Percentiles rank a stretch among this genome's conserved stretches.
Evolutionary conservation across 1,284 basidiomycete genomes (phyloP).

Genomic region (Agroathelia rolfsii): DNA sequence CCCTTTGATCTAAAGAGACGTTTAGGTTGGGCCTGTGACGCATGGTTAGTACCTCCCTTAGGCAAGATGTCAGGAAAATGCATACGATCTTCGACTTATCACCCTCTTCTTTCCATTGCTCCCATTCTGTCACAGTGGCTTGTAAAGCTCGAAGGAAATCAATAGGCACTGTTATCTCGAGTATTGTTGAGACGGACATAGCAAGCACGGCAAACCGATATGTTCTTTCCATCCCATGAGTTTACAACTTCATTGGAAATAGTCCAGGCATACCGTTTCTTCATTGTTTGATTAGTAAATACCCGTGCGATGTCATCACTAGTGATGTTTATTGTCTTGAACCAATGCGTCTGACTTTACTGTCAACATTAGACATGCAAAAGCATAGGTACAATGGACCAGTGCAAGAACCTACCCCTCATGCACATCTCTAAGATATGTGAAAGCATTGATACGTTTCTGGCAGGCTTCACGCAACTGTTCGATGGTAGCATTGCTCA

Average conservation of each 20-base stretch:
- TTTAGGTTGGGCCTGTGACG: conserved; percentile 23
- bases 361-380: conserved; percentile 3
- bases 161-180: conserved; percentile 69
- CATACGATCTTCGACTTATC: conserved; percentile 71
- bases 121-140: conserved; percentile 67
- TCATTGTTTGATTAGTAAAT: conserved; percentile 68
- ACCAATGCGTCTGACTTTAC: conserved; percentile 71
- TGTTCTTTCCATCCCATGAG: conserved; percentile 37
- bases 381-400: conserved; percentile 8
- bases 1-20: conserved; percentile 51
- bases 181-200: conserved; percentile 71
- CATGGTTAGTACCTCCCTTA: conserved; percentile 6
- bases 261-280: conserved; percentile 49
- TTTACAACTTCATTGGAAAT: conserved; percentile 2
- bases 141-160: conserved; percentile 69
- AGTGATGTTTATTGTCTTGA: conserved; percentile 76
- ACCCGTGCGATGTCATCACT: conserved; percentile 60
- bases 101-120: conserved; percentile 70
- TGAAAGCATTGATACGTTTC: conserved; percentile 76
- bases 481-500: conserved; percentile 62
- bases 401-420: conserved; percentile 54
- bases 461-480: conserved; percentile 68
- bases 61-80: conserved; percentile 9
- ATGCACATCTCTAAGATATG: conserved; percentile 74
- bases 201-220: conserved; percentile 72